Conservation (phyloP, 2,329 filamentous ascomycete genomes). For the Amauroascus niger region DNA sequence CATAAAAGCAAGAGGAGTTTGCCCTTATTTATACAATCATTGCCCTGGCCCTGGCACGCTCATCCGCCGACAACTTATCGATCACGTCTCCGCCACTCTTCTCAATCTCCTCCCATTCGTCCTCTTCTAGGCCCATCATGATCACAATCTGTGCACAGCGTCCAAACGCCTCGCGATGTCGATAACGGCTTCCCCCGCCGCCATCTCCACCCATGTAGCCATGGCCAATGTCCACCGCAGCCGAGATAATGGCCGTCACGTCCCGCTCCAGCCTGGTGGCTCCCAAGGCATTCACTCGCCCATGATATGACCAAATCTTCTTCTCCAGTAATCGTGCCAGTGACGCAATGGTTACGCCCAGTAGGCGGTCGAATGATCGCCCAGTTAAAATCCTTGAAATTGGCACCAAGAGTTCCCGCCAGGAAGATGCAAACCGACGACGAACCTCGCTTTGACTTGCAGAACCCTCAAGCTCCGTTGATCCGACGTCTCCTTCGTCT, state of each 20-base stretch:
- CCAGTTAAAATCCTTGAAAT: conserved; percentile 75
- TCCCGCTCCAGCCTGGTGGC: conserved; percentile 78
- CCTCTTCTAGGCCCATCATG: conserved; percentile 88
- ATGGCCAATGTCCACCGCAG: conserved; percentile 34
- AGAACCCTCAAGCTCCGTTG: conserved; percentile 20
- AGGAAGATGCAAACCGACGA: conserved; percentile 70
- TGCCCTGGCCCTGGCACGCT: conserved; percentile 60
- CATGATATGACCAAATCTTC: conserved; percentile 69
- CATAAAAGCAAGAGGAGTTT: neutral
- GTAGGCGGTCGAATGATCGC: conserved; percentile 63
- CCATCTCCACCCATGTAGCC: conserved; percentile 26
- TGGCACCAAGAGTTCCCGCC: conserved; percentile 76
- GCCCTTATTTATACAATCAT: conserved; percentile 43
- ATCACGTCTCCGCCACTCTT: conserved; percentile 45
- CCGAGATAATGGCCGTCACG: conserved; percentile 60
- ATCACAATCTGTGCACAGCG: conserved; percentile 71
- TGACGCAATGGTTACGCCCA: conserved; percentile 63
- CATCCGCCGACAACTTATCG: conserved; percentile 60
- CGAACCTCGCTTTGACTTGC: conserved; percentile 57
- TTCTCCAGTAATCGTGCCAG: conserved; percentile 76
- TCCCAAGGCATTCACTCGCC: conserved; percentile 69
- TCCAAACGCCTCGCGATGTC: conserved; percentile 64
- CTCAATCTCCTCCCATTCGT: conserved; percentile 78
- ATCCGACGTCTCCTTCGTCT: conserved; percentile 27
- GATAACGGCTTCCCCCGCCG: conserved; percentile 51